A percentile compares a stretch with the other conserved stretches of the same genome.
Conservation (phyloP, 805 yeast genomes). For the Saturnispora quitensis region DNA sequence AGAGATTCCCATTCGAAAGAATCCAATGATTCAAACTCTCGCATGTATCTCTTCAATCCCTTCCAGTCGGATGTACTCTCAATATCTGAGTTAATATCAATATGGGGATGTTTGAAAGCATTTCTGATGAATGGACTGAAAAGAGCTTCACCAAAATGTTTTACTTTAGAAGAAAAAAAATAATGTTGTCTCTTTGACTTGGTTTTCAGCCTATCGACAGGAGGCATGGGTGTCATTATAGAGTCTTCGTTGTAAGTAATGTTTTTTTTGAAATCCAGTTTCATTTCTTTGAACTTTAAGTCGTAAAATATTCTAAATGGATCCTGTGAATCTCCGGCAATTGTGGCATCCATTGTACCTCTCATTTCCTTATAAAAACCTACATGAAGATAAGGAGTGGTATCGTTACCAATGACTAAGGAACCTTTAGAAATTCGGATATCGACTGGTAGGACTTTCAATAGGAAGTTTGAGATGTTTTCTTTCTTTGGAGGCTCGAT, state of each 20-base stretch:
- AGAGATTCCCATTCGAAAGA: constrained; percentile 8
- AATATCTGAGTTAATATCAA: background rate
- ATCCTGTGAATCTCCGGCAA: constrained; percentile 43
- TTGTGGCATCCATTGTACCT: constrained; percentile 50
- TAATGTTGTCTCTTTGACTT: background rate
- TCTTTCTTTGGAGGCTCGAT: background rate
- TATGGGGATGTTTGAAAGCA: background rate
- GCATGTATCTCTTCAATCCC: constrained; percentile 66
- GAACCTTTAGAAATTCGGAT: constrained; percentile 58
- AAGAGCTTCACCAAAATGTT: background rate
- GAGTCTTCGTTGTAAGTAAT: constrained; percentile 40
- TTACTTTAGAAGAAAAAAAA: background rate
- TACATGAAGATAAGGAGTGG: constrained; percentile 65
- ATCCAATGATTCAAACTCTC: constrained; percentile 11
- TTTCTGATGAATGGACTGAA: background rate
- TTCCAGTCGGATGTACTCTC: constrained; percentile 42
- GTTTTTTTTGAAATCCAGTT: constrained; percentile 60
- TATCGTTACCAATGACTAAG: constrained; percentile 67
- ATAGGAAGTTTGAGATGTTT: background rate
- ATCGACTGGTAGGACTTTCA: constrained; percentile 51
- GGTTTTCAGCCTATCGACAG: background rate
- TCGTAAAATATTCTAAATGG: constrained; percentile 39
- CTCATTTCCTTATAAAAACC: constrained; percentile 45
- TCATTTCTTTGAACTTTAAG: constrained; percentile 42
- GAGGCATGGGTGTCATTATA: background rate